These are phyloP conservation scores for Tolypocladium tundrense DNA, from an alignment of 2,329 filamentous ascomycete species.

Conservation along the genomic window DNA sequence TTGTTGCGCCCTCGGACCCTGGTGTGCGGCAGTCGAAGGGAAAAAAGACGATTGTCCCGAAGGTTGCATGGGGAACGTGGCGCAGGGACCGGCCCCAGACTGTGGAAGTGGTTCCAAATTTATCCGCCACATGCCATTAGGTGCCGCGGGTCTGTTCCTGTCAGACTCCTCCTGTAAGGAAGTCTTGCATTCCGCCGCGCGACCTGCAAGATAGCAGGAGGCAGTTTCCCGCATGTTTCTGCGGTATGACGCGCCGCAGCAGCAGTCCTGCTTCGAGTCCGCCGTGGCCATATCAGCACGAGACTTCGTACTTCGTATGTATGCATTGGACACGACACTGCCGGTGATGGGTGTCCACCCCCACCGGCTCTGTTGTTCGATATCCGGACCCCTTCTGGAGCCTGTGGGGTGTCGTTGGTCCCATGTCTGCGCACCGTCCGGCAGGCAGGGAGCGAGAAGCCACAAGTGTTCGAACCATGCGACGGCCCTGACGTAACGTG, in stretches of 20 bases:
- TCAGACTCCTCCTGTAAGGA: neutral
- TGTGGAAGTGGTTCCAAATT: conserved; percentile 3
- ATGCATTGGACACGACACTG: neutral
- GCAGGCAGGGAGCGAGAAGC: neutral
- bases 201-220: neutral
- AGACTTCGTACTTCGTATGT: neutral
- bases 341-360: neutral
- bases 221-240: neutral
- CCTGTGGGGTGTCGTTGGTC: neutral
- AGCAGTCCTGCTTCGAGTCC: neutral
- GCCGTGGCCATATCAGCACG: neutral
- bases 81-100: conserved; percentile 4
- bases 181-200: neutral
- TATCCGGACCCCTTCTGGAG: conserved; percentile 1
- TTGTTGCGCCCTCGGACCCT: neutral
- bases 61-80: neutral
- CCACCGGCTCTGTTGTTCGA: neutral
- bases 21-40: neutral
- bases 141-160: neutral
- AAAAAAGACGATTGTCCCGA: neutral
- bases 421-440: neutral
- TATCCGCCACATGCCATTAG: conserved; percentile 7
- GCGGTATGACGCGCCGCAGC: neutral
- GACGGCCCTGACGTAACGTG: conserved; percentile 6
- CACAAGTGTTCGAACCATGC: neutral